Conservation (phyloP, 1,284 basidiomycete species). For the Marasmius oreades region DNA sequence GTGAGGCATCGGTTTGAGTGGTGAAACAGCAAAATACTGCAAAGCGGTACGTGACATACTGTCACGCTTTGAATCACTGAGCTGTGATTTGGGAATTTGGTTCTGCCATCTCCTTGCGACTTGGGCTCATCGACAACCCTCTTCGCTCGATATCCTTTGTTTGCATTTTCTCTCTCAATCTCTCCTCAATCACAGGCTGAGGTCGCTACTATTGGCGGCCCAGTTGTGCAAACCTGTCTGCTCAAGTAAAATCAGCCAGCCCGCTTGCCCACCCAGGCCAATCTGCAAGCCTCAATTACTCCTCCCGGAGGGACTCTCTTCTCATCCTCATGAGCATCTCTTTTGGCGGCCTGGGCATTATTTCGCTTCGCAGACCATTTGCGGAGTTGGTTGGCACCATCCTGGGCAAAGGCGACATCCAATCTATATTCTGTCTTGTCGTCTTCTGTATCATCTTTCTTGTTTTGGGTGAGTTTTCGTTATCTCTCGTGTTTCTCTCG, state of each 20-base stretch:
- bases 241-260: conserved; percentile 28
- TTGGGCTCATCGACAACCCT: neutral
- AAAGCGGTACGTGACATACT: neutral
- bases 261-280: conserved; percentile 36
- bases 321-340: conserved; percentile 61
- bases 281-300: conserved; percentile 28
- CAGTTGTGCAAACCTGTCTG: conserved; percentile 42
- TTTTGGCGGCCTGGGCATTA: conserved; percentile 56
- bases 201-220: conserved; percentile 31
- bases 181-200: conserved; percentile 19
- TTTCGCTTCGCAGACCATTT: conserved; percentile 55
- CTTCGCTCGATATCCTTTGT: neutral
- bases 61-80: neutral
- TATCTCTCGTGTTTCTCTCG: conserved; percentile 10
- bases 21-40: too few species aligned
- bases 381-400: conserved; percentile 46
- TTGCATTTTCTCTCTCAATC: conserved; percentile 5
- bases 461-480: conserved; percentile 59
- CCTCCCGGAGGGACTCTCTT: conserved; percentile 36
- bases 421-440: conserved; percentile 63
- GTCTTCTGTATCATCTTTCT: conserved; percentile 65
- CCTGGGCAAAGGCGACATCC: conserved; percentile 57
- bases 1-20: too few species aligned
- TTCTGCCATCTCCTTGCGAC: neutral
- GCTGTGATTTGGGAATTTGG: neutral